Conservation (phyloP, 148 eudicot genomes). For the Hydrangea macrophylla region DNA sequence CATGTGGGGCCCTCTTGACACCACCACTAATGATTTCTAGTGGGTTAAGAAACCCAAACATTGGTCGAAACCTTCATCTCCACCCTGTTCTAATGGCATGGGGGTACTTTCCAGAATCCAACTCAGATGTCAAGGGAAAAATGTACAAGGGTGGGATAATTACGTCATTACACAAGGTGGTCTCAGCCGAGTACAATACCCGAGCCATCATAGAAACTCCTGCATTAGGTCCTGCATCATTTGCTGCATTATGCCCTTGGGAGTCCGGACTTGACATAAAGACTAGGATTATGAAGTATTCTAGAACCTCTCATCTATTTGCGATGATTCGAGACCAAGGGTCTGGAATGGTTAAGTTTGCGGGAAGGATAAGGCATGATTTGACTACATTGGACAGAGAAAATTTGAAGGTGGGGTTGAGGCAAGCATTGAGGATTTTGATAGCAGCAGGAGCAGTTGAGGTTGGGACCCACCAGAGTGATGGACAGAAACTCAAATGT, state of each 20-base stretch:
- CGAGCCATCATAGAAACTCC: slow-evolving; percentile 30
- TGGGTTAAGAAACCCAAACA: slow-evolving; percentile 53
- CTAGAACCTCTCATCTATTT: slow-evolving; percentile 29
- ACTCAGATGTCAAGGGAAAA: slow-evolving; percentile 34
- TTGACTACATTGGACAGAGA: slow-evolving; percentile 21
- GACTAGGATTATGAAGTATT: slow-evolving; percentile 30
- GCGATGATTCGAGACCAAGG: slow-evolving; percentile 32
- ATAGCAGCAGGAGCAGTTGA: slow-evolving; percentile 85
- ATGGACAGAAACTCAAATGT: slow-evolving; percentile 57
- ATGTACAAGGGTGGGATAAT: slow-evolving; percentile 58
- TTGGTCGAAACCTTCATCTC: slow-evolving; percentile 57
- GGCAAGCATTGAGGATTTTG: slow-evolving; percentile 51
- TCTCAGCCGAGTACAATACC: slow-evolving; percentile 19
- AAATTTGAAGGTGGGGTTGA: slow-evolving; percentile 24
- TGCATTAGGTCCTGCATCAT: slow-evolving; percentile 25
- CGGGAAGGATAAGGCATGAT: slow-evolving; percentile 25
- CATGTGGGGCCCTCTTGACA: slow-evolving; percentile 63
- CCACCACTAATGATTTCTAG: slow-evolving; percentile 50
- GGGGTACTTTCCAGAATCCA: slow-evolving; percentile 63
- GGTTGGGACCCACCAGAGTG: slow-evolving; percentile 64
- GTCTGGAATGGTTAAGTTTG: slow-evolving; percentile 28
- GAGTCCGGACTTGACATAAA: slow-evolving; percentile 34
- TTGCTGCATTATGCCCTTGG: slow-evolving; percentile 37
- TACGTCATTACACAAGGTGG: slow-evolving; percentile 45
- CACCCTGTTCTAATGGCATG: slow-evolving; percentile 56